phyloP scores from a whole-genome alignment of 2,329 filamentous ascomycete genomes.

The Ophiosphaerella korrae region DNA sequence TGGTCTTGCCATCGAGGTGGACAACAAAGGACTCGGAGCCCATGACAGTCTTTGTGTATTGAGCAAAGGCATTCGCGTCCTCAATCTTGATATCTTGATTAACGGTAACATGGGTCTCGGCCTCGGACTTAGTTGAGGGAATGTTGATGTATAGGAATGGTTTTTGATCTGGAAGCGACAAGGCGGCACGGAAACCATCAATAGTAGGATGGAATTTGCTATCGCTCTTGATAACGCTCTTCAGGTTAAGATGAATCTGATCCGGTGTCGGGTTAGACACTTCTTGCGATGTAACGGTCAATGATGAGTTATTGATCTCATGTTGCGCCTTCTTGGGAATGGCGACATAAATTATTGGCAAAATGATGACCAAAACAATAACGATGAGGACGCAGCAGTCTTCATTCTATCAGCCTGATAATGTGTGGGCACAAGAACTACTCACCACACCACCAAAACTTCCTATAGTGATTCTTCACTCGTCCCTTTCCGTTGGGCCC shows the following conservation, averaged over 20 bases:
- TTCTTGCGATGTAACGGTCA: slow-evolving; percentile 57
- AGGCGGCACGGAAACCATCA: slow-evolving; percentile 58
- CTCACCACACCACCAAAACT: slow-evolving; percentile 48
- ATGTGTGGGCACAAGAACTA: not conserved
- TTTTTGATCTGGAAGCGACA: slow-evolving; percentile 52
- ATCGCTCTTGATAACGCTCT: slow-evolving; percentile 53
- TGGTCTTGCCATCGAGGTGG: slow-evolving; percentile 58
- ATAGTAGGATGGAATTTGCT: slow-evolving; percentile 61
- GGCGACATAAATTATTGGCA: slow-evolving; percentile 63
- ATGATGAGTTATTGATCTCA: slow-evolving; percentile 58
- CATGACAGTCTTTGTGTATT: slow-evolving; percentile 57
- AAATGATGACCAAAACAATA: slow-evolving; percentile 61
- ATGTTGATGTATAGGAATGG: slow-evolving; percentile 55
- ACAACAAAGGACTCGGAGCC: slow-evolving; percentile 56
- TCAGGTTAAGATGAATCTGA: slow-evolving; percentile 56
- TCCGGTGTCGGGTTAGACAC: slow-evolving; percentile 58
- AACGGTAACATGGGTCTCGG: slow-evolving; percentile 50
- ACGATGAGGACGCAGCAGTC: slow-evolving; percentile 56
- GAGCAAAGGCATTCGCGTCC: slow-evolving; percentile 53
- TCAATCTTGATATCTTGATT: slow-evolving; percentile 53
- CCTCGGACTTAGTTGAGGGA: slow-evolving; percentile 50
- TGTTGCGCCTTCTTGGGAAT: slow-evolving; percentile 64
- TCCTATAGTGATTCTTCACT: slow-evolving; percentile 45
- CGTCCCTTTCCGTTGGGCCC: slow-evolving; percentile 39
- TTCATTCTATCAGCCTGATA: slow-evolving; percentile 13